Base-by-base conservation (phyloP, 805 yeast genomes). In the Ascoidea rubescens region DNA sequence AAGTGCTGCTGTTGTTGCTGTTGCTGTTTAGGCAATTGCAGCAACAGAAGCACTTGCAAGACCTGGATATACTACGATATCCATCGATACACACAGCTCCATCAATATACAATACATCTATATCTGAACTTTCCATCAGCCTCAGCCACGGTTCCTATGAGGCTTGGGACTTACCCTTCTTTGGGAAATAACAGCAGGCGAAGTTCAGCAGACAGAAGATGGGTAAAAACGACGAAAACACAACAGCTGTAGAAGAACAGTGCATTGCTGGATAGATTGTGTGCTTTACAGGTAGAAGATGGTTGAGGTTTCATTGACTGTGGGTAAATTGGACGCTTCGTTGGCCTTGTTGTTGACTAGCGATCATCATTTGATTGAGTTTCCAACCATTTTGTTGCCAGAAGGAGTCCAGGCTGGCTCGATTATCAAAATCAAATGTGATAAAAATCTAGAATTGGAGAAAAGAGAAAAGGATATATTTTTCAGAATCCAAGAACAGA, bases 281-380 rank as follows among this genome's bases (percentile, higher is more conserved):
- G 28, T 21, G 28, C 28, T 21, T 21, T 21, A 3, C 28, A 21
- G 28, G 28, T 21, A 21, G 28, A 21, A 52, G 52, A 84, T 84
- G 87, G 95, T 89, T 37, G 93, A 88, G 67, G 96, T 90, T 8
- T 84, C 95, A 47, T 75, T 91, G 45, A 90, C 97, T 0, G 97
- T 93, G 21, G 99, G 98, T 49, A 90, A 90, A 69, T 74, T 91
- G 48, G 99, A 93, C 64, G 96, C 97, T 10, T 89, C 97, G 1
- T 72, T 93, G 65, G 98, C 98, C 33, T 73, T 93, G 48, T 73
- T 93, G 48, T 77, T 95, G 45, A 91, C 99, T 17, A 78, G 84
- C 53, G 93, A 91, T 65, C 98, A 91, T 66, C 96, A 90, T 64
- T 74, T 91, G 55, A 90, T 93, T 57, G 99, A 93, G 62, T 93